Evolutionary conservation across 805 yeast species (phyloP).

Genomic region (Ogataea nitratoaversa): DNA sequence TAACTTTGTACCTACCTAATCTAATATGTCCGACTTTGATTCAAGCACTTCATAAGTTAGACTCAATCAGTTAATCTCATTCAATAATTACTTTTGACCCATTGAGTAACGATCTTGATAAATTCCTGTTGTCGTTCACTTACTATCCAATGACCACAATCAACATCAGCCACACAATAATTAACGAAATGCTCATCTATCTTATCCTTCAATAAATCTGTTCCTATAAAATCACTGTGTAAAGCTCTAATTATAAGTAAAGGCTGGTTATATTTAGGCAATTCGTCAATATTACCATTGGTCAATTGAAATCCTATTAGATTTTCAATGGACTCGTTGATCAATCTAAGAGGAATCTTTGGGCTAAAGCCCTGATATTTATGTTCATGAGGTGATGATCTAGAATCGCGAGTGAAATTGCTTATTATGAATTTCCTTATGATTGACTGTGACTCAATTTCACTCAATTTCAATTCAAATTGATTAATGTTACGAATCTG

Average conservation of each 20-base stretch:
- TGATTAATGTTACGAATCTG: conserved; percentile 40
- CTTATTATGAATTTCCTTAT: conserved; percentile 72
- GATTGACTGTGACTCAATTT: conserved; percentile 54
- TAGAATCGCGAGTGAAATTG: conserved; percentile 46
- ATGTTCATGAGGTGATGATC: conserved; percentile 2
- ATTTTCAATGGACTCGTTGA: conserved; percentile 57
- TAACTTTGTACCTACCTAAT: too few relatives aligned
- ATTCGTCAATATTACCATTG: conserved; percentile 16
- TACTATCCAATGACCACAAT: conserved; percentile 90
- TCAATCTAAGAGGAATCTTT: conserved; percentile 62
- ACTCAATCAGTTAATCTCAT: neutral
- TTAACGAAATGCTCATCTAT: conserved; percentile 48
- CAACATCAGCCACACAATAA: conserved; percentile 63
- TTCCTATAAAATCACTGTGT: conserved; percentile 41
- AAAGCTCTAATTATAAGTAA: conserved; percentile 74
- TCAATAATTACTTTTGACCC: conserved; percentile 17
- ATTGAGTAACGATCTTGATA: conserved; percentile 53
- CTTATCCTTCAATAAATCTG: conserved; percentile 10
- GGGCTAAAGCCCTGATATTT: conserved; percentile 3
- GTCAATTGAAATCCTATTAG: conserved; percentile 52
- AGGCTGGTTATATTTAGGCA: conserved; percentile 59
- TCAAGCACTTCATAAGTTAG: too few relatives aligned
- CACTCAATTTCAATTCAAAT: conserved; percentile 55
- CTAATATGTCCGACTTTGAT: too few relatives aligned
- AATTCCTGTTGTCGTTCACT: conserved; percentile 78